Evolutionary conservation across 495 filamentous ascomycete species (phyloP), one percentile per base, ranked within the genome.

Genomic region (Beverwykella pulmonaria): DNA sequence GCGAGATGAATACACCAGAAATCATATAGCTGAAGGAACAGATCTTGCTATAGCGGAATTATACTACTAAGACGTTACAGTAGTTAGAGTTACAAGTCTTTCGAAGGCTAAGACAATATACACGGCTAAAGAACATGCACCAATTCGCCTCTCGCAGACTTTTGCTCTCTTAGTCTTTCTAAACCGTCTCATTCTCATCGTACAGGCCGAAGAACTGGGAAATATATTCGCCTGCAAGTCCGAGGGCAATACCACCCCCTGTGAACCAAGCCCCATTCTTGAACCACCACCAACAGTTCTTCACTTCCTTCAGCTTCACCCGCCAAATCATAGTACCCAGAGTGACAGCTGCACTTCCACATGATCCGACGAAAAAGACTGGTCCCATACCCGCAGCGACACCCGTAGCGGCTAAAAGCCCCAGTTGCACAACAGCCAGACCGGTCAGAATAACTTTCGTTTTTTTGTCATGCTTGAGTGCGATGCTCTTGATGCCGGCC

Each of bases 251-350:
- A 1, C 81, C 86, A 30, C 89, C 89, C 17, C 90, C 89, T 23
- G 86, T 89, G 53, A 89, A 76, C 76, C 85, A 83, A 57, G 84
- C 87, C 23, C 89, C 90, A 69, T 88, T 87, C 69, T 82, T 86
- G 71, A 98, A 98, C 95, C 95, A 98, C 89, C 91, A 93, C 92
- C 93, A 97, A 72, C 94, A 98, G 72, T 92, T 88, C 71, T 84
- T 82, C 32, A 92, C 91, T 68, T 84, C 88, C 76, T 94, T 91
- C 67, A 98, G 74, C 59, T 90, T 89, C 19, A 96, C 95, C 71
- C 81, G 89, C 81, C 85, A 89, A 32, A 98, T 97, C 92, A 97
- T 98, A 66, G 88, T 80, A 0, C 86, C 90, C 49, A 97, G 76
- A 4, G 91, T 87, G 19, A 86, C 73, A 29, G 86, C 82, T 8